Evolutionary conservation across 2,329 filamentous ascomycete species (phyloP).

Genomic region (Cryphonectria naterciae): DNA sequence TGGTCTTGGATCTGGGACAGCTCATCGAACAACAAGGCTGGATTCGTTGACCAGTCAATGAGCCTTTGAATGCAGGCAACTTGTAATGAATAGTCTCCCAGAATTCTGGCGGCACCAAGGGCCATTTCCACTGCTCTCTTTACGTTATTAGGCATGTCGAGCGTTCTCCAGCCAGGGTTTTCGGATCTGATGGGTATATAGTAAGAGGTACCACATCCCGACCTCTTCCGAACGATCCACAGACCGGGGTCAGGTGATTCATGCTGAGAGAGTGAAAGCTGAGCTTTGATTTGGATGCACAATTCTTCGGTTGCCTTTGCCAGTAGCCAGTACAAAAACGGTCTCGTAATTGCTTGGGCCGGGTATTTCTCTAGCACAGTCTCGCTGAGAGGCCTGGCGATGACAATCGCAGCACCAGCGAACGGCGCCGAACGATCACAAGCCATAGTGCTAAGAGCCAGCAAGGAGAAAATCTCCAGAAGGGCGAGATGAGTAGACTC

Average conservation of each 20-base stretch:
- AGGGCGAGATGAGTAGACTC: constrained; percentile 8
- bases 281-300: neutral
- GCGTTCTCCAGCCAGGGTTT: constrained; percentile 1
- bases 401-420: neutral
- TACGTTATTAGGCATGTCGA: neutral
- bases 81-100: constrained; percentile 5
- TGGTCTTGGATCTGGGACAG: neutral
- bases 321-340: constrained; percentile 5
- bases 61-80: neutral
- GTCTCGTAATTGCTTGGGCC: neutral
- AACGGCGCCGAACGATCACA: neutral
- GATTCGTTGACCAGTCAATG: neutral
- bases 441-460: neutral
- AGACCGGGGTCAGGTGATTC: neutral
- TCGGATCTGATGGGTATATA: constrained; percentile 5
- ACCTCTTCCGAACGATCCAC: neutral
- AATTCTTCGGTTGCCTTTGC: neutral
- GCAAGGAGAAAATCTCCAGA: constrained; percentile 1
- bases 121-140: neutral
- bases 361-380: neutral
- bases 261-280: neutral
- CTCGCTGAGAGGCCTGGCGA: constrained; percentile 2
- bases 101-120: neutral
- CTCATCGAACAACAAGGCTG: neutral
- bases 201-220: neutral